A percentile compares a stretch with the other conserved stretches of the same genome.
These are phyloP conservation scores for Suillus clintonianus DNA, from an alignment of 768 basidiomycete species.

Conservation along the genomic window DNA sequence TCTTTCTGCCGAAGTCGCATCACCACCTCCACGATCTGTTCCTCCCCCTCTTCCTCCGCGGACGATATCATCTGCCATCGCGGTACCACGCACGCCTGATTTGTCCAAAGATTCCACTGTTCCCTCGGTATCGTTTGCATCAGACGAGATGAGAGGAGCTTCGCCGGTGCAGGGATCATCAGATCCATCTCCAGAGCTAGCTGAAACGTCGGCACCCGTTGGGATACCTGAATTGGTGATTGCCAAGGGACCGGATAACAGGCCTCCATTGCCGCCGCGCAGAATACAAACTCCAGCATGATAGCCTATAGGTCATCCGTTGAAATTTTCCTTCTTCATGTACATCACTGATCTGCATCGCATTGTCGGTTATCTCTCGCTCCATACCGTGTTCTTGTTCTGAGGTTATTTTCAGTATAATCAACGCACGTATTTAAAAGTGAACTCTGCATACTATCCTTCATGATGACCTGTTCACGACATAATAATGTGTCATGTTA, in stretches of 20 bases:
- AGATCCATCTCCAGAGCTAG: slow-evolving; percentile 5
- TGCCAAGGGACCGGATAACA: slow-evolving; percentile 12
- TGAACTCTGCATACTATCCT: background rate
- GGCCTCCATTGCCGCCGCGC: slow-evolving; percentile 39
- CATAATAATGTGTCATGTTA: background rate
- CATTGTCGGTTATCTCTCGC: background rate
- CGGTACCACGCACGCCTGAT: slow-evolving; percentile 31
- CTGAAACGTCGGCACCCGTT: slow-evolving; percentile 3
- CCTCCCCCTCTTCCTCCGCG: slow-evolving; percentile 47
- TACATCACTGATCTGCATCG: slow-evolving; percentile 2
- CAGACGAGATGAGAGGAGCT: slow-evolving; percentile 39
- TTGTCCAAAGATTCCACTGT: slow-evolving; percentile 22
- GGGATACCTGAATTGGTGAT: slow-evolving; percentile 7
- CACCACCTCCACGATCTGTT: slow-evolving; percentile 28
- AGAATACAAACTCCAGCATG: slow-evolving; percentile 15
- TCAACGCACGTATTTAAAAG: slow-evolving; percentile 3
- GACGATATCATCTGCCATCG: slow-evolving; percentile 31
- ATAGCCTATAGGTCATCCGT: background rate
- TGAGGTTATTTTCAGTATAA: slow-evolving; percentile 1
- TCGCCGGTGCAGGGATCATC: slow-evolving; percentile 22
- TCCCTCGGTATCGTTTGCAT: slow-evolving; percentile 40
- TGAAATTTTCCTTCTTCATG: background rate
- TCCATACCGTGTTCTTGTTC: background rate
- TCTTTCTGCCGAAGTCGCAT: slow-evolving; percentile 22
- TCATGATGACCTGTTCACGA: background rate